Conservation (phyloP, 2,329 filamentous ascomycete genomes). For the Fusarium zealandicum region DNA sequence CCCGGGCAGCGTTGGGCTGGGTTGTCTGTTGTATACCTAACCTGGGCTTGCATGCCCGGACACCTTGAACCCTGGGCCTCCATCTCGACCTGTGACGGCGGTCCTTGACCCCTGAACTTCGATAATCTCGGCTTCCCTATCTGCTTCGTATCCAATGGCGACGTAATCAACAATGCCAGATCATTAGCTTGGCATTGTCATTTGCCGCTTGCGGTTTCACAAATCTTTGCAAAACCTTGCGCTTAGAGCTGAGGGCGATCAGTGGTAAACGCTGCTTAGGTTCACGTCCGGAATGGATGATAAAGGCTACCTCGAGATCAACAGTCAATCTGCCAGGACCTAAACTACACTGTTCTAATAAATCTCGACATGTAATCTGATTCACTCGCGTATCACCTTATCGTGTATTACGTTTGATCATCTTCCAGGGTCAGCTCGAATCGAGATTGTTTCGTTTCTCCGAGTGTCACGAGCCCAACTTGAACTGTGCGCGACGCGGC, state of each 20-base stretch:
- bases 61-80: neutral
- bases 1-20: slow-evolving; percentile 30
- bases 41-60: too few relatives aligned
- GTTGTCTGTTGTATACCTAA: too few relatives aligned
- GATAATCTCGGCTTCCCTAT: slow-evolving; percentile 22
- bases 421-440: slow-evolving; percentile 19
- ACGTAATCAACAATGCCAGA: slow-evolving; percentile 1
- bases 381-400: slow-evolving; percentile 1
- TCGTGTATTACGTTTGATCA: slow-evolving; percentile 24
- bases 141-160: slow-evolving; percentile 10
- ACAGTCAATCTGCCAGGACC: neutral
- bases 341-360: neutral
- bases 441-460: slow-evolving; percentile 20
- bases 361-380: neutral
- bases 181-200: too few relatives aligned
- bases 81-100: too few relatives aligned
- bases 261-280: neutral
- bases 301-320: slow-evolving; percentile 6
- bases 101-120: slow-evolving; percentile 27
- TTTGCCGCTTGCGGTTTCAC: too few relatives aligned
- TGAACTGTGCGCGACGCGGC: slow-evolving; percentile 8
- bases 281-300: slow-evolving; percentile 23
- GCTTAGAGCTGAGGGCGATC: neutral
- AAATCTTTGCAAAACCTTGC: too few relatives aligned
- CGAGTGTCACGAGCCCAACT: slow-evolving; percentile 10